A percentile compares a stretch with the other conserved stretches of the same genome.
These are phyloP conservation scores for Lodderomyces beijingensis DNA, from an alignment of 1,139 yeast genomes.

Conservation along the genomic window DNA sequence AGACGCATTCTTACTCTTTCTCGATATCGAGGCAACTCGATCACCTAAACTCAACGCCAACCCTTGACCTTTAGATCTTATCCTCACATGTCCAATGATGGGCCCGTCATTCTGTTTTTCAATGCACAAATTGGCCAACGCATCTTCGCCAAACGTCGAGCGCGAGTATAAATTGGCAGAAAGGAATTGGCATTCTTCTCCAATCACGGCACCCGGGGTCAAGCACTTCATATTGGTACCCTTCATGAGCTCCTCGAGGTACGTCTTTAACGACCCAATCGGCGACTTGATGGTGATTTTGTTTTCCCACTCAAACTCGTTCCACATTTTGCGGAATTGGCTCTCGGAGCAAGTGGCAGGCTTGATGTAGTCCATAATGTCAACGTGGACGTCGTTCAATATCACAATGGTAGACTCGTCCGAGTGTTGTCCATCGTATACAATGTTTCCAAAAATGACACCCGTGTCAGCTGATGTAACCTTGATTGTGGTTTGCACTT, in stretches of 20 bases:
- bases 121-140: slow-evolving; percentile 90
- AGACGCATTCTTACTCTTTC: slow-evolving; percentile 40
- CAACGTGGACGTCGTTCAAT: slow-evolving; percentile 91
- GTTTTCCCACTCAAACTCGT: slow-evolving; percentile 99
- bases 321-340: slow-evolving; percentile 97
- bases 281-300: slow-evolving; percentile 85
- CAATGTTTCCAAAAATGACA: slow-evolving; percentile 93
- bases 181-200: slow-evolving; percentile 86
- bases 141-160: slow-evolving; percentile 96
- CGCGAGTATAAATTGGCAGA: slow-evolving; percentile 93
- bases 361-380: slow-evolving; percentile 94
- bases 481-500: slow-evolving; percentile 81
- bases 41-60: slow-evolving; percentile 94
- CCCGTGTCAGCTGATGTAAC: slow-evolving; percentile 98
- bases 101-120: slow-evolving; percentile 75
- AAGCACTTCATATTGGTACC: slow-evolving; percentile 94
- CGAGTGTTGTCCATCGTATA: slow-evolving; percentile 94
- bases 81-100: slow-evolving; percentile 91
- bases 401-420: slow-evolving; percentile 88
- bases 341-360: slow-evolving; percentile 89
- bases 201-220: slow-evolving; percentile 84
- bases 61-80: slow-evolving; percentile 97
- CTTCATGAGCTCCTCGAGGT: slow-evolving; percentile 69
- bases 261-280: slow-evolving; percentile 66
- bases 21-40: slow-evolving; percentile 75